These are phyloP conservation scores for Anisodus tanguticus DNA, from an alignment of 257 asterid species.

Conservation along the genomic window DNA sequence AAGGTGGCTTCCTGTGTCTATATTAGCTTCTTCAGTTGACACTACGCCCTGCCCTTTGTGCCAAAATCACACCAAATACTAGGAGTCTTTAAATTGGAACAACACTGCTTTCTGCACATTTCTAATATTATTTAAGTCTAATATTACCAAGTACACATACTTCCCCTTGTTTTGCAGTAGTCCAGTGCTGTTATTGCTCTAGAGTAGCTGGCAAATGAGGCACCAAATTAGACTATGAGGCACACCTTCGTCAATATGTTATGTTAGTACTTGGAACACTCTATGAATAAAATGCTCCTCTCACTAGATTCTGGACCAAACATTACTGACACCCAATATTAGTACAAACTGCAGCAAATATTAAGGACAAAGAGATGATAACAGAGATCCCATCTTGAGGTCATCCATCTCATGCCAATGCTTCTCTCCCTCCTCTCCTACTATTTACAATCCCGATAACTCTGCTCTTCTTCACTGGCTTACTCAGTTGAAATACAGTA, in stretches of 20 bases:
- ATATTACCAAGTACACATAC: background rate
- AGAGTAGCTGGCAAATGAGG: background rate
- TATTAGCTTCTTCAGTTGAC: background rate
- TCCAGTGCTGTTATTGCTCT: background rate
- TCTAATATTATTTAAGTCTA: background rate
- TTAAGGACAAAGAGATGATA: background rate
- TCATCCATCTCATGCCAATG: constrained; percentile 29
- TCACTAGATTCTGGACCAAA: constrained; percentile 34
- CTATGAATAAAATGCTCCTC: constrained; percentile 29
- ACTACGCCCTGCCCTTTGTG: background rate
- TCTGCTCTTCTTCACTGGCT: constrained; percentile 51
- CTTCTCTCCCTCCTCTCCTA: constrained; percentile 40
- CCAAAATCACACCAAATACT: background rate
- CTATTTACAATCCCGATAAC: constrained; percentile 41
- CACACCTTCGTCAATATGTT: background rate
- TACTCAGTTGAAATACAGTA: constrained; percentile 69
- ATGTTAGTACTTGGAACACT: constrained; percentile 29
- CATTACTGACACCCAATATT: constrained; percentile 9
- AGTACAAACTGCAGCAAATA: constrained; percentile 26
- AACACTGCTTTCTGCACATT: background rate
- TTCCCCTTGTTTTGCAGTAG: background rate
- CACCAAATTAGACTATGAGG: background rate
- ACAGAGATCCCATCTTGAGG: constrained; percentile 13
- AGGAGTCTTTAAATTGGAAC: background rate
- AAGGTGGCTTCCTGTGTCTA: too few relatives aligned